Percentiles rank a stretch among this genome's conserved stretches.
Conservation (phyloP, 129 eudicot genomes). For the Helianthus annuus region HanXRQr2.0-SUNRISE NC_035437.2:131063006-131063505, state of each 20-base stretch:
- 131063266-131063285: background rate
- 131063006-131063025: background rate
- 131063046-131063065: background rate
- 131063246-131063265: background rate
- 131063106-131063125: conserved; percentile 37
- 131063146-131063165: conserved; percentile 84
- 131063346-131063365: too few species aligned
- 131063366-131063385: too few species aligned
- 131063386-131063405: too few species aligned
- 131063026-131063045: too few species aligned
- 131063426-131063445: too few species aligned
- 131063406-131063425: too few species aligned
- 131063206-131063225: conserved; percentile 88
- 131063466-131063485: too few species aligned
- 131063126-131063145: conserved; percentile 87
- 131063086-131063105: background rate
- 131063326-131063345: too few species aligned
- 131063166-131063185: conserved; percentile 99
- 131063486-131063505: background rate
- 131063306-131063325: too few species aligned
- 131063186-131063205: conserved; percentile 98
- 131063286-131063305: too few species aligned
- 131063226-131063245: conserved; percentile 67
- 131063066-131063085: conserved; percentile 12
- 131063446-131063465: too few species aligned